Evolutionary conservation across 805 yeast genomes (phyloP).

Genomic region (Cyberlindnera galapagoensis): DNA sequence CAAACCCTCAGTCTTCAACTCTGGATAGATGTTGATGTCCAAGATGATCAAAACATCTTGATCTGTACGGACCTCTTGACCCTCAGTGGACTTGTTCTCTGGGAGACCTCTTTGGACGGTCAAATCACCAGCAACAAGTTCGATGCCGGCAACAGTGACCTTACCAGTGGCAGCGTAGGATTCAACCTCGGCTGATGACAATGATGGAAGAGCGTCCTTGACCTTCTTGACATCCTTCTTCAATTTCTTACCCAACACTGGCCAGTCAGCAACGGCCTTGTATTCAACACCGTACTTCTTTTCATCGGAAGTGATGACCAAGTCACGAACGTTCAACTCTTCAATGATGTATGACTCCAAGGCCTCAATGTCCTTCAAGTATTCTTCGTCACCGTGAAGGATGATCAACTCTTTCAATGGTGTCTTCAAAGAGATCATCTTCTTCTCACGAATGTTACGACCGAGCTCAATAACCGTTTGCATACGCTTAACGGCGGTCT

Average conservation of each 20-base stretch:
- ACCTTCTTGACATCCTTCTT: constrained; percentile 91
- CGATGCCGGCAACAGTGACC: constrained; percentile 83
- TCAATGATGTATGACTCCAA: constrained; percentile 76
- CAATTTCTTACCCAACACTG: constrained; percentile 93
- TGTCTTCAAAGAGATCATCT: constrained; percentile 86
- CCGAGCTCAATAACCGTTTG: constrained; percentile 95
- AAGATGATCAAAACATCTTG: constrained; percentile 84
- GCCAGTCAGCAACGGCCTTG: constrained; percentile 98
- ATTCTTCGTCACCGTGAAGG: constrained; percentile 69
- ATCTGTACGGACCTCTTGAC: constrained; percentile 83
- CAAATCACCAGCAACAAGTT: constrained; percentile 79
- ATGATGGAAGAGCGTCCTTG: constrained; percentile 82
- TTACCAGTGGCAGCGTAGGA: constrained; percentile 64
- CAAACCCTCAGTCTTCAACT: constrained; percentile 86
- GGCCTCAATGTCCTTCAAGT: constrained; percentile 70
- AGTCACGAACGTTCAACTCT: constrained; percentile 87
- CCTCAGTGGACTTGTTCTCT: constrained; percentile 52
- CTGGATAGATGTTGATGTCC: constrained; percentile 83
- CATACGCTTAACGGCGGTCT: constrained; percentile 88
- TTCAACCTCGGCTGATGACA: constrained; percentile 80
- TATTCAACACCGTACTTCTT: constrained; percentile 86
- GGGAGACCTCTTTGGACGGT: constrained; percentile 87
- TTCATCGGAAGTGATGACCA: constrained; percentile 86
- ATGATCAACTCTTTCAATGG: constrained; percentile 88
- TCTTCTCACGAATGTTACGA: constrained; percentile 94